phyloP scores from a whole-genome alignment of 2,329 filamentous ascomycete genomes.

The Colletotrichum somersetense region DNA sequence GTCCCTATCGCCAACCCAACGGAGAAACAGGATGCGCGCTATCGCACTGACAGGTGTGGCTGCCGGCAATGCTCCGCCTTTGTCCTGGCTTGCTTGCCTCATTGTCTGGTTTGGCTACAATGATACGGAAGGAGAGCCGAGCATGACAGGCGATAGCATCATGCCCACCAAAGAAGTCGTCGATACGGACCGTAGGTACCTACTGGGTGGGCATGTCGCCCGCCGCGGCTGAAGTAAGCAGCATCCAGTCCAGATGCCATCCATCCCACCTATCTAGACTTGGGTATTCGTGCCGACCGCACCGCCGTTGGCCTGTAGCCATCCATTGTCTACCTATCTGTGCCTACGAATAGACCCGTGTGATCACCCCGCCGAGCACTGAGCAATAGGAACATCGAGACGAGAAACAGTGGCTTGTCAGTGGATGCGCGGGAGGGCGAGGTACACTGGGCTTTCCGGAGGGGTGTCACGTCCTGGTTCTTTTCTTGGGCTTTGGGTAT shows the following conservation, averaged over 20 bases:
- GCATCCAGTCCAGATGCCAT: neutral
- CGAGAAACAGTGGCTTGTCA: slow-evolving; percentile 42
- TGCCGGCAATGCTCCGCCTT: slow-evolving; percentile 21
- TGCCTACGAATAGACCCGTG: slow-evolving; percentile 2
- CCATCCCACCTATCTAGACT: neutral
- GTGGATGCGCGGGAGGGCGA: slow-evolving; percentile 27
- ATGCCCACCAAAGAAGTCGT: neutral
- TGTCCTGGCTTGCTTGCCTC: slow-evolving; percentile 13
- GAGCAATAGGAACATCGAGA: slow-evolving; percentile 36
- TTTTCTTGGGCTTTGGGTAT: slow-evolving; percentile 35
- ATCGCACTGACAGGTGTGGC: slow-evolving; percentile 9
- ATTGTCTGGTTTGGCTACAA: slow-evolving; percentile 24
- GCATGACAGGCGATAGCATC: slow-evolving; percentile 22
- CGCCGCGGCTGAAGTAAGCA: slow-evolving; percentile 6
- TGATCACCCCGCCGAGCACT: slow-evolving; percentile 30
- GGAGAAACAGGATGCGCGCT: slow-evolving; percentile 1
- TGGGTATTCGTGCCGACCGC: neutral
- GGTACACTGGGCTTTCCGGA: slow-evolving; percentile 6
- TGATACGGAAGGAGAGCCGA: slow-evolving; percentile 6
- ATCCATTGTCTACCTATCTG: neutral
- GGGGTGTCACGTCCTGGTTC: slow-evolving; percentile 24
- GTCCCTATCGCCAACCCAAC: slow-evolving; percentile 3
- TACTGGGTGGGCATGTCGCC: neutral
- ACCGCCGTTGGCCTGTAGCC: slow-evolving; percentile 17
- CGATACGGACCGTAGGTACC: neutral